phyloP scores from a whole-genome alignment of 2,329 filamentous ascomycete genomes.

The Ophioceras dolichostomum region DNA sequence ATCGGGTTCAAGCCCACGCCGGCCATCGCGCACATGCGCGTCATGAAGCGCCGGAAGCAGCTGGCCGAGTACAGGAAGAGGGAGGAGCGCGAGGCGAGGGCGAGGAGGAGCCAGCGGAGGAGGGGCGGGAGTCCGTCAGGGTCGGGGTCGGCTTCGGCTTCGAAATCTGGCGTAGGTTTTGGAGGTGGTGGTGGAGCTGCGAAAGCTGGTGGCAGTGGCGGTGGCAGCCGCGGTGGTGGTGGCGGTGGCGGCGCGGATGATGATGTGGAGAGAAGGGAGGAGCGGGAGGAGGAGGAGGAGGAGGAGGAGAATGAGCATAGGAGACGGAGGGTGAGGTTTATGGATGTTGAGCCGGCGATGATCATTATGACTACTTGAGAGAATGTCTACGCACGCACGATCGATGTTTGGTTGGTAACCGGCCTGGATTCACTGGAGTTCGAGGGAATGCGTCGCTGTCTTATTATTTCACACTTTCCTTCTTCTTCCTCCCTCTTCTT shows the following conservation, averaged over 20 bases:
- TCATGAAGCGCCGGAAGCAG: constrained; percentile 45
- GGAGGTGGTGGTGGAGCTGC: neutral
- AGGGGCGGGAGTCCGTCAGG: constrained; percentile 34
- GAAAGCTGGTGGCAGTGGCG: neutral
- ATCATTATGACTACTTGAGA: constrained; percentile 2
- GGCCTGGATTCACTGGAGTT: neutral
- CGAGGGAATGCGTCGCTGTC: neutral
- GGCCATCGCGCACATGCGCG: constrained; percentile 44
- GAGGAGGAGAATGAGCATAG: constrained; percentile 30
- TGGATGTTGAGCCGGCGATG: constrained; percentile 3
- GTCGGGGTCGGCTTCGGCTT: constrained; percentile 34
- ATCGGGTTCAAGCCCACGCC: constrained; percentile 55
- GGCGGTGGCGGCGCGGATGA: too few species aligned
- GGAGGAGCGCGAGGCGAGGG: constrained; percentile 48
- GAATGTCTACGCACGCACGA: too few species aligned
- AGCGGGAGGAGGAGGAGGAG: constrained; percentile 33
- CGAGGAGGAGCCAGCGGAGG: constrained; percentile 39
- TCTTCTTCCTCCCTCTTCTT: neutral
- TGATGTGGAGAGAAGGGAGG: neutral
- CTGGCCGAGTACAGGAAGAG: constrained; percentile 49
- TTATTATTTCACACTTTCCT: neutral
- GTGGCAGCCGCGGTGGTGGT: neutral
- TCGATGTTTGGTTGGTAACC: too few species aligned
- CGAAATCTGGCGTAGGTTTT: constrained; percentile 24
- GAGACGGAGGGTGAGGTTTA: constrained; percentile 3